These are phyloP conservation scores for Hymenoscyphus repandus DNA, from an alignment of 2,329 filamentous ascomycete species.

Conservation along the genomic window DNA sequence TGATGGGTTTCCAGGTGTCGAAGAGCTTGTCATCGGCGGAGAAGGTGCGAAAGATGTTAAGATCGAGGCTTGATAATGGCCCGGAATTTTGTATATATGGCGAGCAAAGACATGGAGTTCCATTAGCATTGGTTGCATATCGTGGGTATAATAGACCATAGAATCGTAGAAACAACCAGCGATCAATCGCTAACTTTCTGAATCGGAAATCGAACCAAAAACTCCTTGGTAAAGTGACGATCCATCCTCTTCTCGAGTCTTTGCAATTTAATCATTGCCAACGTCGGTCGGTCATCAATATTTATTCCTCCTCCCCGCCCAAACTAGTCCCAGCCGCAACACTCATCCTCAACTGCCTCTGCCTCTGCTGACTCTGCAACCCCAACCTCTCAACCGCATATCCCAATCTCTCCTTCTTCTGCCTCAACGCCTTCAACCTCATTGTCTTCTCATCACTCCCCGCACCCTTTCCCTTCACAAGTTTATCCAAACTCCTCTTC, in stretches of 20 bases:
- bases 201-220: neutral
- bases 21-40: slow-evolving; percentile 11
- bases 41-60: slow-evolving; percentile 8
- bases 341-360: slow-evolving; percentile 68
- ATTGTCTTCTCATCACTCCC: slow-evolving; percentile 22
- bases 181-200: neutral
- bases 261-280: no score
- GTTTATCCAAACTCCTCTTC: slow-evolving; percentile 36
- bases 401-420: slow-evolving; percentile 66
- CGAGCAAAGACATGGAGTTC: neutral
- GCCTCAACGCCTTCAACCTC: slow-evolving; percentile 55
- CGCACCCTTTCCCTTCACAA: slow-evolving; percentile 19
- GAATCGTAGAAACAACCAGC: neutral
- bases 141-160: slow-evolving; percentile 5
- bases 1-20: slow-evolving; percentile 38
- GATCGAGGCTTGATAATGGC: slow-evolving; percentile 10
- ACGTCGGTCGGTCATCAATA: neutral
- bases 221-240: neutral
- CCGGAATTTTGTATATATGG: no score
- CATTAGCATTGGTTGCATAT: slow-evolving; percentile 7
- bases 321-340: slow-evolving; percentile 46
- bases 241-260: neutral
- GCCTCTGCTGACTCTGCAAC: slow-evolving; percentile 61
- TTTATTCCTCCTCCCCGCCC: slow-evolving; percentile 2
- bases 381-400: slow-evolving; percentile 66